phyloP scores from a whole-genome alignment of 225 moss, liverwort and hornwort genomes.

The Bryum argenteum region DNA sequence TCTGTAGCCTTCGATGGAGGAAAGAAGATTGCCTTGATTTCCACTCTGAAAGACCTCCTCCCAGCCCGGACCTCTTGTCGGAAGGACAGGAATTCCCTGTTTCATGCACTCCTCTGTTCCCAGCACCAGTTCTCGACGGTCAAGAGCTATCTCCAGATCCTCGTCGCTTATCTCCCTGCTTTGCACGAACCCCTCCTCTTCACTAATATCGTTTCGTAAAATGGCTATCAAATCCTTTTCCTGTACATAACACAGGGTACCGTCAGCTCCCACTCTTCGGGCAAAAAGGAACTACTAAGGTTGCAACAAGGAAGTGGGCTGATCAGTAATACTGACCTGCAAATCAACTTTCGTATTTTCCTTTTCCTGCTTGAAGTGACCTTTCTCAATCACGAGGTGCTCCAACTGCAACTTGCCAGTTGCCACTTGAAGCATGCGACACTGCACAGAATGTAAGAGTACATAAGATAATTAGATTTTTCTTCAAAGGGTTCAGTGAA shows the following conservation, averaged over 20 bases:
- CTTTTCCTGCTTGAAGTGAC: slow-evolving; percentile 94
- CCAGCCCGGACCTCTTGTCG: slow-evolving; percentile 84
- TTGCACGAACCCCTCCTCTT: slow-evolving; percentile 80
- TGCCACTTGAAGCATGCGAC: slow-evolving; percentile 84
- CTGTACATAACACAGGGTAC: slow-evolving; percentile 24
- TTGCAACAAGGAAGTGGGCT: neutral
- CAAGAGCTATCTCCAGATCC: slow-evolving; percentile 58
- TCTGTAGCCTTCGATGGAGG: slow-evolving; percentile 80
- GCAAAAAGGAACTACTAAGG: no score
- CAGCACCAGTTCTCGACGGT: slow-evolving; percentile 67
- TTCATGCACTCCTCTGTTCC: slow-evolving; percentile 43
- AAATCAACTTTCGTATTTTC: slow-evolving; percentile 65
- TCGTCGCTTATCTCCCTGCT: slow-evolving; percentile 73
- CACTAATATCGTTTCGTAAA: slow-evolving; percentile 63
- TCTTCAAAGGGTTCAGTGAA: neutral
- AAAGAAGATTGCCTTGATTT: slow-evolving; percentile 57
- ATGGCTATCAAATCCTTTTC: slow-evolving; percentile 74
- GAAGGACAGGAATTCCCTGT: slow-evolving; percentile 41
- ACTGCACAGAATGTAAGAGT: slow-evolving; percentile 33
- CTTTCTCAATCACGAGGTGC: slow-evolving; percentile 94
- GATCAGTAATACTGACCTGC: slow-evolving; percentile 50
- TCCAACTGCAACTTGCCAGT: slow-evolving; percentile 89
- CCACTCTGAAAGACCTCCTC: slow-evolving; percentile 76
- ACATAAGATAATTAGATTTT: no score
- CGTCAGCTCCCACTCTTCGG: no score